Evolutionary conservation across 108 stramenopile species (phyloP), one percentile per base, ranked within the genome.

Genomic region (Nitzschia sp.): DNA sequence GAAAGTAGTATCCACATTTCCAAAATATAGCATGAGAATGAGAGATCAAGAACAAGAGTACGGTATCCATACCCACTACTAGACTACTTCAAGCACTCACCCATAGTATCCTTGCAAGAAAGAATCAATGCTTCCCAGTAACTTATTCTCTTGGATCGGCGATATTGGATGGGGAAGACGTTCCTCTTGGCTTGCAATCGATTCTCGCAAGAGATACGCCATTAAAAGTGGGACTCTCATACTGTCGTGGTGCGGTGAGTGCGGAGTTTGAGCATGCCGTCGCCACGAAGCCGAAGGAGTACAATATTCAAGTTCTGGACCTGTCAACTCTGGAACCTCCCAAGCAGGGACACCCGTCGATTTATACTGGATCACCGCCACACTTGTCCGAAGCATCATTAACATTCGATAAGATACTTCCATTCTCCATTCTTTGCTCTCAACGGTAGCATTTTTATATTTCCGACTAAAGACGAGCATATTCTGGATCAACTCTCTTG

Each of bases 261-360:
- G 50, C 1, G 62, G 59, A 22, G 36, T 44, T 21, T 69, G 58
- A 4, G 62, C 58, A 31, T 41, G 46, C 2, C 62, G 75, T 44
- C 13, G 27, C 16, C 15, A 56, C 26, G 9, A 28, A 22, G 46
- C 15, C 17, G n/a, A 19, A 15, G 56, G 60, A 9, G 22, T 46
- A 6, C 36, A 45, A 36, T 6, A 53, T 1, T 45, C 23, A 27
- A 73, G 29, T 66, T 61, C 55, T 38, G 8, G 21, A 2, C 58
- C 63, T 35, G 27, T 55, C 45, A 85, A 47, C 53, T 81, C 78
- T 8, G 80, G 70, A 13, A 76, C 25, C 6, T 79, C 68, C 71
- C 80, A 81, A 2, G 71, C 36, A 1, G 28, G 48, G 1, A 63
- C 15, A 17, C 59, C 16, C 8, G n/a, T 13, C 3, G 55, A 23